Evolutionary conservation across 2,329 filamentous ascomycete genomes (phyloP).

Genomic region (Cadophora malorum): DNA sequence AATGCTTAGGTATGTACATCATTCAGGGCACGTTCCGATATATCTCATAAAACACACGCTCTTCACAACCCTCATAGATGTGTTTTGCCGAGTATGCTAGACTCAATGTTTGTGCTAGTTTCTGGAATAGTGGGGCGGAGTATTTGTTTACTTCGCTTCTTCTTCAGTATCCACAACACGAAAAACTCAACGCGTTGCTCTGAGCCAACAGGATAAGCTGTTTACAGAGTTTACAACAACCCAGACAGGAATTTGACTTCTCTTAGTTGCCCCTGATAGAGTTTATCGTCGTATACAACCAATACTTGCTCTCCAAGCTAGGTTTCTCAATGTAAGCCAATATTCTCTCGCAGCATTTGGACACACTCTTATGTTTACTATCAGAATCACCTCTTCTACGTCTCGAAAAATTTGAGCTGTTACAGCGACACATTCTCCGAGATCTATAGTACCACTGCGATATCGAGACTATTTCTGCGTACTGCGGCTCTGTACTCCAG

Average conservation of each 20-base stretch:
- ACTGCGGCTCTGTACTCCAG: no score
- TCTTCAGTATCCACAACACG: not conserved
- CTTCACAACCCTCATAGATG: not conserved
- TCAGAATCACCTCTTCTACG: not conserved
- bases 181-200: not conserved
- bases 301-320: not conserved
- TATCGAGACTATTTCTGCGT: no score
- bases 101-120: not conserved
- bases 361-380: not conserved
- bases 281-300: not conserved
- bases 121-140: not conserved
- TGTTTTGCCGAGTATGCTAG: not conserved
- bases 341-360: not conserved
- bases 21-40: not conserved
- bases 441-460: not conserved
- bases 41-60: not conserved
- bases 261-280: not conserved
- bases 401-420: no score
- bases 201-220: not conserved
- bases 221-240: not conserved
- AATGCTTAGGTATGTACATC: not conserved
- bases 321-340: not conserved
- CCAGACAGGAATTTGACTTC: no score
- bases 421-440: not conserved
- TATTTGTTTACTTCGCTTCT: conserved; percentile 3